Base-by-base conservation (phyloP, 768 basidiomycete genomes). In the Amanita muscaria region DNA sequence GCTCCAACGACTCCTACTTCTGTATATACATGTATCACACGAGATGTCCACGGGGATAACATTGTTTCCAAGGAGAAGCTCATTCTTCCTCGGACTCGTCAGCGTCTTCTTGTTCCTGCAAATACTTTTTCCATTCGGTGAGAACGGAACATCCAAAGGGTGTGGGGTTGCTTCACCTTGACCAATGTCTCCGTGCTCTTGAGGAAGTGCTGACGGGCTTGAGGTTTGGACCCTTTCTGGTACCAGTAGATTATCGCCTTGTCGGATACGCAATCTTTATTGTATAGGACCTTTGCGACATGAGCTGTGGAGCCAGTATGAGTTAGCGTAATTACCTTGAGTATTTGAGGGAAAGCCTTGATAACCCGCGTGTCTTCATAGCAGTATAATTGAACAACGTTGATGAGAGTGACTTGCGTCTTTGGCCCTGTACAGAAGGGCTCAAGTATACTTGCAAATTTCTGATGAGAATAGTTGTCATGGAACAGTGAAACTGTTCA, bases 201-300 rank as follows among this genome's bases (percentile, higher is more conserved):
- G 54, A 97, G 67, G 73, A 99, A 97, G 62, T 92, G 87, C 63
- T 96, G 91, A 58, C 85, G 82, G 39, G 93, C 94, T 63, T 97
- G 89, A 0, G 90, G 79, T 66, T 91, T 96, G 38, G 92, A 86
- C 41, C 96, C 94, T 67, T 99, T 99, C 67, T 88, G 83, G 65
- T 90, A 73, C 94, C 94, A 99, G 64, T 96, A 98, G 48, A 97
- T 85, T 57, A 99, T 93, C 49, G 93, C 92, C 59, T 93, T 85
- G 58, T 93, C 91, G 44, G 91, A 88, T 54, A 97, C 75, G 64
- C 91, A 91, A 56, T 99, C 94, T 56, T 87, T 82, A 68, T 93
- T 93, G 69, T 96, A 97, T 63, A 97, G 72, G 54, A 93, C 83
- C 88, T 91, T 24, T 12, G 45, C 36, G 21, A 52, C 38, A 39